These are phyloP conservation scores for Candida silvicultrix DNA, from an alignment of 805 yeast species.

Conservation along the genomic window DNA sequence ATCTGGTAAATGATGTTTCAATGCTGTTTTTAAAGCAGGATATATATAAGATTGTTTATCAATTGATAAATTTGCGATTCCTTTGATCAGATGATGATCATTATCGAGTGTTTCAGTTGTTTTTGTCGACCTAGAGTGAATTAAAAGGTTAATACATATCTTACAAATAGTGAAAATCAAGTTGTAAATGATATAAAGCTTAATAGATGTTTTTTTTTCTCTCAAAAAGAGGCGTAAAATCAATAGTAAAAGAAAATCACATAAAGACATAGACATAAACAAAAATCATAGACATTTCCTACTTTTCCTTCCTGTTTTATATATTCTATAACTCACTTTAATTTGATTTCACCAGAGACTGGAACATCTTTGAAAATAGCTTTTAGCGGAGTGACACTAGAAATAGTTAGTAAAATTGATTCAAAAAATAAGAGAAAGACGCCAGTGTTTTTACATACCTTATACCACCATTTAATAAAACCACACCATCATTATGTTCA, in stretches of 20 bases:
- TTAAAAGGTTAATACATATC: neutral
- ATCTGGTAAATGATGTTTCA: constrained; percentile 27
- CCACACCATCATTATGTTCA: constrained; percentile 23
- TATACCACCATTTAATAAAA: constrained; percentile 22
- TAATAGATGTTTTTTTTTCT: too few species aligned
- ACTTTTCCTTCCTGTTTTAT: too few species aligned
- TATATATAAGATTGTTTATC: constrained; percentile 34
- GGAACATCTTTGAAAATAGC: constrained; percentile 64
- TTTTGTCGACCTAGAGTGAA: too few species aligned
- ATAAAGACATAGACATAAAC: neutral
- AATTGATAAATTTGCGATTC: constrained; percentile 24
- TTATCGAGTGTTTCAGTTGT: too few species aligned
- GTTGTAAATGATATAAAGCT: too few species aligned
- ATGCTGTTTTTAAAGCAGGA: constrained; percentile 27
- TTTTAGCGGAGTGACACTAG: constrained; percentile 64
- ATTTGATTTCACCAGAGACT: constrained; percentile 50
- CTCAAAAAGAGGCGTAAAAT: too few species aligned
- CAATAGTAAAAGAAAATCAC: too few species aligned
- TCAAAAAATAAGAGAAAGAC: constrained; percentile 15
- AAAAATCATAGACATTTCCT: too few species aligned
- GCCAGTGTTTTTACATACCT: too few species aligned
- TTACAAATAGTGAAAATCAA: neutral
- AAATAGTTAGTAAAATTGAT: constrained; percentile 21
- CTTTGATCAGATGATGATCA: too few species aligned
- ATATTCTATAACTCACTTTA: constrained; percentile 21